These are phyloP conservation scores for Floccularia luteovirens DNA, from an alignment of 768 basidiomycete genomes.

Conservation along the genomic window DNA sequence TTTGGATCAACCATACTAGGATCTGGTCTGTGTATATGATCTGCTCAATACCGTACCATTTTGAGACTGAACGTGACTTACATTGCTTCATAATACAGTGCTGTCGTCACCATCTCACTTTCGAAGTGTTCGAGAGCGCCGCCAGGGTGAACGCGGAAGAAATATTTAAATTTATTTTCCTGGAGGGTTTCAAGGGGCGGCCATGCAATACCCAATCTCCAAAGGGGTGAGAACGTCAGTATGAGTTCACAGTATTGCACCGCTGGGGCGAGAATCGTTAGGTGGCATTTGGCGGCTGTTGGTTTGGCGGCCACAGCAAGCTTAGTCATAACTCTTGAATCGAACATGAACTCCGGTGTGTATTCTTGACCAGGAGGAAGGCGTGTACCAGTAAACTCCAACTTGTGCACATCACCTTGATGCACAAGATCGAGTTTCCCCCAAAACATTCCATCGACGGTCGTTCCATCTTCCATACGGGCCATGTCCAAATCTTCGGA, in stretches of 20 bases:
- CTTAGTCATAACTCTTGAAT: conserved; percentile 71
- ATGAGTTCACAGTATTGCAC: conserved; percentile 78
- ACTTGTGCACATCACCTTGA: conserved; percentile 63
- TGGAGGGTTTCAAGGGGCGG: conserved; percentile 64
- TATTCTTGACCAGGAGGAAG: conserved; percentile 55
- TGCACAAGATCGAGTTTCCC: conserved; percentile 83
- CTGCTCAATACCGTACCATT: conserved; percentile 2
- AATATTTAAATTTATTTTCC: conserved; percentile 75
- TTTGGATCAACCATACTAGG: conserved; percentile 68
- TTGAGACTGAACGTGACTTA: conserved; percentile 25
- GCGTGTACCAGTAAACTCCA: conserved; percentile 81
- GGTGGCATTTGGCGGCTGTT: conserved; percentile 65
- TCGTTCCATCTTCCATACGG: conserved; percentile 82
- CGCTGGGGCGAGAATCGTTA: conserved; percentile 66
- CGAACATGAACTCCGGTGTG: conserved; percentile 63
- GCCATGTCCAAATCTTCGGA: conserved; percentile 90
- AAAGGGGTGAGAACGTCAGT: conserved; percentile 61
- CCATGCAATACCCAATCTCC: conserved; percentile 74
- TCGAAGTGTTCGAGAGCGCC: conserved; percentile 86
- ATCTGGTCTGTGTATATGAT: conserved; percentile 52
- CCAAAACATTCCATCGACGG: conserved; percentile 83
- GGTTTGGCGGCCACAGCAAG: conserved; percentile 71
- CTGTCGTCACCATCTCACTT: conserved; percentile 70
- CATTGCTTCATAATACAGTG: conserved; percentile 84
- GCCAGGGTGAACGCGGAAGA: conserved; percentile 75